Conservation (phyloP, 805 yeast genomes). For the Starmerella apicola region DNA sequence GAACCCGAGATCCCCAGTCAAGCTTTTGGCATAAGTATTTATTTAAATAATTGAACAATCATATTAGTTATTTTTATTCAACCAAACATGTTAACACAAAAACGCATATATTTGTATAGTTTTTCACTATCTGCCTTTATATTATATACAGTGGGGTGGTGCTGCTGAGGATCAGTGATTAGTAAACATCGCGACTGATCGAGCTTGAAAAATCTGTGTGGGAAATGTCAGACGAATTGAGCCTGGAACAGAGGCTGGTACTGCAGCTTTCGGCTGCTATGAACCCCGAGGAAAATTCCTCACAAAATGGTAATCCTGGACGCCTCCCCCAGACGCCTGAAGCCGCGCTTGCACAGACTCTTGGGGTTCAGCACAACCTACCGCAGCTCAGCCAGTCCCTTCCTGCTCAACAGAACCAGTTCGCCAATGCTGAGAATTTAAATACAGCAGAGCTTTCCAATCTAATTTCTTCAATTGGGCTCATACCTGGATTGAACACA, state of each 20-base stretch:
- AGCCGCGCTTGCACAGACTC: not conserved
- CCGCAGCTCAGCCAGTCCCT: not conserved
- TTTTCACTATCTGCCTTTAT: too few relatives aligned
- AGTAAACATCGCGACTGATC: too few relatives aligned
- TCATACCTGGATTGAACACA: not conserved
- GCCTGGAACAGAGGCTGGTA: constrained; percentile 19
- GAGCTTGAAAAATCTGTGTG: not conserved
- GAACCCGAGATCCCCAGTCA: constrained; percentile 6
- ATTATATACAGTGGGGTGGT: too few relatives aligned
- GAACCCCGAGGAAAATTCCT: constrained; percentile 14
- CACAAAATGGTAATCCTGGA: not conserved
- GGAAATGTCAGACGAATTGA: constrained; percentile 6
- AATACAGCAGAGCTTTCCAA: not conserved
- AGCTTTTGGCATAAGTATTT: constrained; percentile 1
- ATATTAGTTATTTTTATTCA: not conserved
- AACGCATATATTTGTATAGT: not conserved
- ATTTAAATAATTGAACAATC: not conserved
- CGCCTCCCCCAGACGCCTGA: not conserved
- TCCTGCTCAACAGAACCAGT: not conserved
- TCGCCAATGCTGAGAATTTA: not conserved
- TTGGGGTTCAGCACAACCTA: not conserved
- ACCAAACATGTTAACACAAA: not conserved
- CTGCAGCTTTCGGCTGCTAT: constrained; percentile 19
- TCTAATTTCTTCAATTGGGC: not conserved
- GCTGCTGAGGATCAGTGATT: not conserved